These are phyloP conservation scores for Chaetomium sp. DNA, from an alignment of 2,329 filamentous ascomycete genomes.

Conservation along the genomic window DNA sequence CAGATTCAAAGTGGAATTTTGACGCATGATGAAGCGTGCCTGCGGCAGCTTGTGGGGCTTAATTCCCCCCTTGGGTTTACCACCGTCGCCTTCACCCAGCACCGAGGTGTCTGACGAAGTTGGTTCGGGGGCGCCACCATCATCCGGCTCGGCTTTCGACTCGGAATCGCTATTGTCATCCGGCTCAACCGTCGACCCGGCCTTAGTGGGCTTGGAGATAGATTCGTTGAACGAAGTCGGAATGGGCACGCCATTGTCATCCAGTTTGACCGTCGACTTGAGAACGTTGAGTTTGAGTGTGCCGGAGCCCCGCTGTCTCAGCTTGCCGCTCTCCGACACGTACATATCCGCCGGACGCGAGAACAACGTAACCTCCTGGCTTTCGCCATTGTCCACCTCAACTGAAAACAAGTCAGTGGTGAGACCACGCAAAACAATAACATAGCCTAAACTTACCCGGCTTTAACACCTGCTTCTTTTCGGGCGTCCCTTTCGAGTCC, in stretches of 20 bases:
- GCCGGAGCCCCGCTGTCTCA: slow-evolving; percentile 85
- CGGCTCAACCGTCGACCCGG: too few relatives aligned
- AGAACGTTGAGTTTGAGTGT: slow-evolving; percentile 78
- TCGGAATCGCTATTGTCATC: too few relatives aligned
- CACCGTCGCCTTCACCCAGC: slow-evolving; percentile 37
- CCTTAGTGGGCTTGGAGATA: slow-evolving; percentile 14
- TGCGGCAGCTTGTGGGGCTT: slow-evolving; percentile 25
- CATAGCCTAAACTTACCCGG: slow-evolving; percentile 60
- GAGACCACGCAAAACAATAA: background rate
- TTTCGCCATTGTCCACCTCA: slow-evolving; percentile 76
- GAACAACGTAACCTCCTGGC: slow-evolving; percentile 70
- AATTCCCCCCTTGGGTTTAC: slow-evolving; percentile 26
- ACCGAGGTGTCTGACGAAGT: slow-evolving; percentile 19
- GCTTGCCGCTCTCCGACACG: slow-evolving; percentile 65
- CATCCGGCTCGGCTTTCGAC: too few relatives aligned
- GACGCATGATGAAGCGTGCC: slow-evolving; percentile 78
- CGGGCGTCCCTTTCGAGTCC: slow-evolving; percentile 45
- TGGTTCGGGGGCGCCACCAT: too few relatives aligned
- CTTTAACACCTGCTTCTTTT: slow-evolving; percentile 56
- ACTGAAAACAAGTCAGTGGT: slow-evolving; percentile 36
- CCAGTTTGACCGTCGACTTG: slow-evolving; percentile 48
- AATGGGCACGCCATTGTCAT: slow-evolving; percentile 44
- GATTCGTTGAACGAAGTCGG: slow-evolving; percentile 52
- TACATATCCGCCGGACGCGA: slow-evolving; percentile 79
- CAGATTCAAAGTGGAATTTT: slow-evolving; percentile 81